Percentiles rank a stretch among this genome's conserved stretches.
Conservation (phyloP, 495 filamentous ascomycete species). For the Thermothielavioides terrestris region DNA sequence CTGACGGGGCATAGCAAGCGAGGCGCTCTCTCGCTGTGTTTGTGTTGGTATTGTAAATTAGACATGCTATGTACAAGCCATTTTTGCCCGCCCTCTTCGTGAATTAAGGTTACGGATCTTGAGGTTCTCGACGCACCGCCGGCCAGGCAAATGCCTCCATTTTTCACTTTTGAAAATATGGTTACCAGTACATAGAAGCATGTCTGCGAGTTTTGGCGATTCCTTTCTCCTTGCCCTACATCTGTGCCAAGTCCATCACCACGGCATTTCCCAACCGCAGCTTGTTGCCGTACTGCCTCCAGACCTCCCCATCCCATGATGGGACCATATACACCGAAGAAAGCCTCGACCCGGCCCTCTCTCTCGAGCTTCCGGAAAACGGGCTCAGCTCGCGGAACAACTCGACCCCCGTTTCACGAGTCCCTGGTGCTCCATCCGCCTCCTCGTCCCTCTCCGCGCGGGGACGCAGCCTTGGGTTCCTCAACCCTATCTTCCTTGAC, state of each 20-base stretch:
- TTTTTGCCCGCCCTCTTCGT: not conserved
- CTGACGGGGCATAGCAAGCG: constrained; percentile 1
- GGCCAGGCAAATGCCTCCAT: too few relatives aligned
- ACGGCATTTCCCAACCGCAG: constrained; percentile 1
- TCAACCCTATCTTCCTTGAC: not conserved
- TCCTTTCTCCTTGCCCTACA: not conserved
- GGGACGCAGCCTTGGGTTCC: not conserved
- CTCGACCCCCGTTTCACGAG: not conserved
- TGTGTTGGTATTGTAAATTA: constrained; percentile 10
- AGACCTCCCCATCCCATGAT: constrained; percentile 6
- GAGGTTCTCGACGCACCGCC: too few relatives aligned
- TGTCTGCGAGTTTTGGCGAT: too few relatives aligned
- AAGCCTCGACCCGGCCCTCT: not conserved
- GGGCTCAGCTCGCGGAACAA: not conserved
- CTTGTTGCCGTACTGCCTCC: constrained; percentile 12
- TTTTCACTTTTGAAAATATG: too few relatives aligned
- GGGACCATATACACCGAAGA: not conserved
- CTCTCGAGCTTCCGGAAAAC: not conserved
- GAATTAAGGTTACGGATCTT: not conserved
- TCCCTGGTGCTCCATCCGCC: not conserved
- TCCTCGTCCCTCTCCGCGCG: not conserved
- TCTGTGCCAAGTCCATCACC: not conserved
- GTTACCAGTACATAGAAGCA: too few relatives aligned
- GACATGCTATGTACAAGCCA: constrained; percentile 13
- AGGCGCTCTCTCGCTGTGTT: not conserved